Evolutionary conservation across 2,329 filamentous ascomycete genomes (phyloP).

Genomic region (Neofusicoccum parvum): DNA sequence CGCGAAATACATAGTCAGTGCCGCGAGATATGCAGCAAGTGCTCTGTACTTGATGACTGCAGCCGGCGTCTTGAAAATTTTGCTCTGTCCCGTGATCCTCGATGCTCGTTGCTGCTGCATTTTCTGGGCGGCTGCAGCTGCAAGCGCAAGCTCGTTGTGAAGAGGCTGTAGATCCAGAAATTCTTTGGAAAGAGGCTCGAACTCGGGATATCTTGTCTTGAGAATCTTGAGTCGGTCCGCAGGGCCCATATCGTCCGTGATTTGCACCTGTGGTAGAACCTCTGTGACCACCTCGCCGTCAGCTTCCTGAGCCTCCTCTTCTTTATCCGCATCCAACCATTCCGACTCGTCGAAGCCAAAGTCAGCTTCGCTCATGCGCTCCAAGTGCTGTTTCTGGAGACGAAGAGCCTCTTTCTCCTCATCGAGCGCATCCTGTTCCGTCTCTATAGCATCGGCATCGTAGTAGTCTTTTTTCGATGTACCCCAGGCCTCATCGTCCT

Average conservation of each 20-base stretch:
- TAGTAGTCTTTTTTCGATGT: constrained; percentile 90
- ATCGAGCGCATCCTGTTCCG: constrained; percentile 75
- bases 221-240: constrained; percentile 77
- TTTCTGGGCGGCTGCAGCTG: constrained; percentile 60
- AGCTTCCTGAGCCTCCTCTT: constrained; percentile 47
- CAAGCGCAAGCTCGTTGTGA: constrained; percentile 60
- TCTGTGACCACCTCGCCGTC: constrained; percentile 71
- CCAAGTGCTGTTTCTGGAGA: constrained; percentile 86
- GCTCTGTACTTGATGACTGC: constrained; percentile 71
- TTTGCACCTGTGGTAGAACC: constrained; percentile 79
- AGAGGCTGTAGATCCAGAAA: constrained; percentile 68
- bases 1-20: constrained; percentile 91
- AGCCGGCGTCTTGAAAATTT: constrained; percentile 34
- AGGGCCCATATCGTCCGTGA: constrained; percentile 75
- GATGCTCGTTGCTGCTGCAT: constrained; percentile 28
- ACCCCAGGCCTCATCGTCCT: constrained; percentile 76
- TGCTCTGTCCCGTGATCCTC: constrained; percentile 25
- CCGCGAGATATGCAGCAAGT: constrained; percentile 81
- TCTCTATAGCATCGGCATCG: constrained; percentile 76
- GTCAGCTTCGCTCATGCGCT: constrained; percentile 86
- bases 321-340: constrained; percentile 66
- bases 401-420: constrained; percentile 90
- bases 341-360: constrained; percentile 91
- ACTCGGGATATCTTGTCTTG: constrained; percentile 84
- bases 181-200: constrained; percentile 82